A percentile compares a stretch with the other conserved stretches of the same genome.
These are phyloP conservation scores for Tricholoma saponaceum DNA, from an alignment of 768 basidiomycete species.

Conservation along the genomic window DNA sequence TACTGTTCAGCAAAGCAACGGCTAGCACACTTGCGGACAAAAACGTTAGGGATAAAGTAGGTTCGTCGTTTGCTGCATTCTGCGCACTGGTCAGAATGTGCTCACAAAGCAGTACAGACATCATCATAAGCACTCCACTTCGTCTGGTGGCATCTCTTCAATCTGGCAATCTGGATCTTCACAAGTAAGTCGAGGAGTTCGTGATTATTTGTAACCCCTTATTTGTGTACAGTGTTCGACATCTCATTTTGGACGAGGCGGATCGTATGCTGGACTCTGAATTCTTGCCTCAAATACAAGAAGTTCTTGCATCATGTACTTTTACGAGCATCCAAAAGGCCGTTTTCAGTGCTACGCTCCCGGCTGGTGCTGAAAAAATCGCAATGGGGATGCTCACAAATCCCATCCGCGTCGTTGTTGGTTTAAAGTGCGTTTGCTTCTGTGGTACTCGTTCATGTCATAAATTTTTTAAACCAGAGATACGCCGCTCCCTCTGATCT, in stretches of 20 bases:
- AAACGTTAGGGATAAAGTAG: slow-evolving; percentile 69
- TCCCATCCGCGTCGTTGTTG: slow-evolving; percentile 93
- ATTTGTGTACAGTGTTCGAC: slow-evolving; percentile 62
- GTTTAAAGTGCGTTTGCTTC: slow-evolving; percentile 71
- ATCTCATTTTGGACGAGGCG: slow-evolving; percentile 87
- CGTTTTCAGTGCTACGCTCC: slow-evolving; percentile 93
- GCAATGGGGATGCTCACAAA: slow-evolving; percentile 82
- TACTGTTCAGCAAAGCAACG: slow-evolving; percentile 87
- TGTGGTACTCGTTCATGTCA: neutral
- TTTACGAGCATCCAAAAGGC: slow-evolving; percentile 73
- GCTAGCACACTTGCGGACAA: slow-evolving; percentile 78
- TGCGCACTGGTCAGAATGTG: neutral
- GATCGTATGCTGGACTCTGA: slow-evolving; percentile 88
- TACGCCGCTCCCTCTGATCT: slow-evolving; percentile 87
- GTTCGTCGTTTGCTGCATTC: slow-evolving; percentile 37
- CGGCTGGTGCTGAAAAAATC: slow-evolving; percentile 80
- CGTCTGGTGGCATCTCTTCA: slow-evolving; percentile 81
- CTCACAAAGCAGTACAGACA: slow-evolving; percentile 46
- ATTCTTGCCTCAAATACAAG: slow-evolving; percentile 85
- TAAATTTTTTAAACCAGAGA: slow-evolving; percentile 58
- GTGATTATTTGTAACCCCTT: slow-evolving; percentile 1
- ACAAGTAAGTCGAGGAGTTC: slow-evolving; percentile 53
- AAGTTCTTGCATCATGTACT: slow-evolving; percentile 77
- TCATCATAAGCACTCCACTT: slow-evolving; percentile 91
- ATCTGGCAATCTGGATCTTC: slow-evolving; percentile 57